phyloP scores from a whole-genome alignment of 1,284 basidiomycete species.

The Cryptococcus sp. region DNA sequence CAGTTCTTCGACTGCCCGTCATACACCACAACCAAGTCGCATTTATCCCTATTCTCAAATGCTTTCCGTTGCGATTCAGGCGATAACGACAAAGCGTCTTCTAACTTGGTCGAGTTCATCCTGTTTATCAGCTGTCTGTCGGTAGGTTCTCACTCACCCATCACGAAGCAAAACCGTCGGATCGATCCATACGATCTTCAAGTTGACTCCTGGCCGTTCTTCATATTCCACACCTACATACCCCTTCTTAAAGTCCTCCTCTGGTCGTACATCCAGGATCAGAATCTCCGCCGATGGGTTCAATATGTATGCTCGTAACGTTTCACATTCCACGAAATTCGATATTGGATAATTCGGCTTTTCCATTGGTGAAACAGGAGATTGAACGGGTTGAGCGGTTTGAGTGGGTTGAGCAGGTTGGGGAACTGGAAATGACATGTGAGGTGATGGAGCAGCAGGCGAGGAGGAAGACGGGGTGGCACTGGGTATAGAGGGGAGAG shows the following conservation, averaged over 20 bases:
- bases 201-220: slow-evolving; percentile 43
- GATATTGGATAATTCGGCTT: slow-evolving; percentile 54
- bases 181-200: slow-evolving; percentile 72
- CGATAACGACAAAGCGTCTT: slow-evolving; percentile 68
- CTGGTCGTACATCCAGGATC: slow-evolving; percentile 73
- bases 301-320: slow-evolving; percentile 59
- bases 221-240: slow-evolving; percentile 59
- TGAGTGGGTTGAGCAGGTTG: slow-evolving; percentile 1
- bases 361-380: not conserved
- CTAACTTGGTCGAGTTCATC: slow-evolving; percentile 63
- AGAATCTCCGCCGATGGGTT: slow-evolving; percentile 61
- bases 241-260: slow-evolving; percentile 69
- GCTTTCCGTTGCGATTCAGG: slow-evolving; percentile 65
- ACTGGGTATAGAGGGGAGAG: not conserved
- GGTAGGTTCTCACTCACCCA: slow-evolving; percentile 54
- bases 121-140: slow-evolving; percentile 48
- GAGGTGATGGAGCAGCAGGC: not conserved
- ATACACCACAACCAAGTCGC: slow-evolving; percentile 85
- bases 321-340: slow-evolving; percentile 59
- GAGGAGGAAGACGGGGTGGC: not conserved
- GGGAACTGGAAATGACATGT: not conserved
- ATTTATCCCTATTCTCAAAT: slow-evolving; percentile 77
- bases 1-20: slow-evolving; percentile 66
- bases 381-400: not conserved
- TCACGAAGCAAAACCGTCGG: slow-evolving; percentile 66